These are phyloP conservation scores for Pestalotiopsis sp. DNA, from an alignment of 2,329 filamentous ascomycete genomes.

Conservation along the genomic window DNA sequence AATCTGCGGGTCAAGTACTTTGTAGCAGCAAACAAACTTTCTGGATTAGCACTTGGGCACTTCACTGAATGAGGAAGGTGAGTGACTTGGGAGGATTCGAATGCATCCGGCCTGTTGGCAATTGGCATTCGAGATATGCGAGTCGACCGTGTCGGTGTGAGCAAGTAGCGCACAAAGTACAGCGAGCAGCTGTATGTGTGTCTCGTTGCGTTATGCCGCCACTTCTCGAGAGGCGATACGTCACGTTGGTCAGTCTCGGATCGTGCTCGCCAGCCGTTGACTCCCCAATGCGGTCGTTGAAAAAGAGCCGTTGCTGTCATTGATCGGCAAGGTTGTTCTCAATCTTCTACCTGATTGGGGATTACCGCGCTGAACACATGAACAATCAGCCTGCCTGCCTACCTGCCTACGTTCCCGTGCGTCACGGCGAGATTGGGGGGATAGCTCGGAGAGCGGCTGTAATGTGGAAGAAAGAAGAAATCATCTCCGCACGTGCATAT, in stretches of 20 bases:
- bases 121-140: not conserved
- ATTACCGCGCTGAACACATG: not conserved
- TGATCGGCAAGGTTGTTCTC: not conserved
- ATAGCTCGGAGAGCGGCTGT: slow-evolving; percentile 1
- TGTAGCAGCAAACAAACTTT: not conserved
- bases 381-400: not conserved
- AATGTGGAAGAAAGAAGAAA: slow-evolving; percentile 3
- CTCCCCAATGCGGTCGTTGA: not conserved
- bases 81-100: not conserved
- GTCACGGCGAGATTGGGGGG: slow-evolving; percentile 1
- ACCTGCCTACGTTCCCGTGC: not conserved
- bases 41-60: not conserved
- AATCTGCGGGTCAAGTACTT: not conserved
- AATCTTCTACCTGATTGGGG: not conserved
- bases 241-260: not conserved
- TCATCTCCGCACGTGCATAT: slow-evolving; percentile 15
- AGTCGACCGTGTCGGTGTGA: not conserved
- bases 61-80: slow-evolving; percentile 4
- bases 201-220: not conserved
- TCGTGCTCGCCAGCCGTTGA: not conserved
- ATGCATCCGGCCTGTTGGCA: not conserved
- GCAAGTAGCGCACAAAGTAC: not conserved
- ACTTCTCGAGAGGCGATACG: not conserved
- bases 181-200: not conserved
- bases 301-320: not conserved